Evolutionary conservation across 169 alveolate species (phyloP).

Genomic region (Eimeria acervulina): DNA sequence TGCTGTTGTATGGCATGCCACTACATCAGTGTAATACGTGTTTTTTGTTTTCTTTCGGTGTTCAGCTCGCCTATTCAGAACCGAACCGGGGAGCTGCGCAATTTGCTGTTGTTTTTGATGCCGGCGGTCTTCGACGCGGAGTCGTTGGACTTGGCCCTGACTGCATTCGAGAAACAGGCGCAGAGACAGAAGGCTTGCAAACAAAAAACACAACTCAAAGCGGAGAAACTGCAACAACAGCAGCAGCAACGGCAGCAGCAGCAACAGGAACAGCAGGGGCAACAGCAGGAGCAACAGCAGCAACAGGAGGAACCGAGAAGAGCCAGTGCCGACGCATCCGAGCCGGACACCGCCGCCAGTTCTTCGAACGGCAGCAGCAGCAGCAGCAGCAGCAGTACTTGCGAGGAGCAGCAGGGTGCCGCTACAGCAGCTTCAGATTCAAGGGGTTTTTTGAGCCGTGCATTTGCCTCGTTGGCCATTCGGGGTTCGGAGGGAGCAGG

Average conservation of each 20-base stretch:
- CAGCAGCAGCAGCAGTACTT: not conserved
- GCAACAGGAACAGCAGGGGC: not conserved
- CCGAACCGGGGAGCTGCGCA: conserved; percentile 93
- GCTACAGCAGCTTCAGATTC: not conserved
- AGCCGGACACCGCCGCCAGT: not conserved
- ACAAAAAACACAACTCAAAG: conserved; percentile 39
- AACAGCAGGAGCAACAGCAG: conserved; percentile 34
- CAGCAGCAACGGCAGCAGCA: not conserved
- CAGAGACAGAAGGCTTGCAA: conserved; percentile 71
- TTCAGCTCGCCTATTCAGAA: conserved; percentile 94
- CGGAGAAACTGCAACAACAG: not conserved
- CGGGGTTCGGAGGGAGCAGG: not conserved
- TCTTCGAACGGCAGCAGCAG: not conserved
- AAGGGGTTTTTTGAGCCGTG: not conserved
- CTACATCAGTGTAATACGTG: too few species aligned
- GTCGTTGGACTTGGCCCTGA: conserved; percentile 88
- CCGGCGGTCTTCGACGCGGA: conserved; percentile 92
- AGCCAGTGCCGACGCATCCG: not conserved
- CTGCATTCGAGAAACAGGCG: conserved; percentile 85
- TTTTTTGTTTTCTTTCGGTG: not conserved
- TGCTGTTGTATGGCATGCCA: too few species aligned
- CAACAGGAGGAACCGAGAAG: not conserved
- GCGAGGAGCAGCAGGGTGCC: not conserved
- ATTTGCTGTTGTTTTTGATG: conserved; percentile 93
- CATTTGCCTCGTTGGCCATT: not conserved